Conservation (phyloP, 169 alveolate species). For the Perkinsus olseni region DNA sequence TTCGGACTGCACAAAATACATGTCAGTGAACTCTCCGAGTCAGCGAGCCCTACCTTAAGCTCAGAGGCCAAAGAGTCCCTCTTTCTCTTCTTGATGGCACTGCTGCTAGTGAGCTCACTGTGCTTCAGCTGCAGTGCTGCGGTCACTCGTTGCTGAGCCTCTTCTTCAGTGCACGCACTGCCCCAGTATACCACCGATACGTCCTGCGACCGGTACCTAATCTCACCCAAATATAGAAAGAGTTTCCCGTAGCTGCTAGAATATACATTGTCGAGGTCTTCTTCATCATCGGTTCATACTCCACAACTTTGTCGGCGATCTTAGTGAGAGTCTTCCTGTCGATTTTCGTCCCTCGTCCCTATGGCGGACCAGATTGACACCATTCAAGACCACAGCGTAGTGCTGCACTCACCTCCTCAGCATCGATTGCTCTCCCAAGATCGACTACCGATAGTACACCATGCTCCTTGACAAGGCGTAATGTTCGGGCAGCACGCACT, state of each 20-base stretch:
- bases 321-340: background rate
- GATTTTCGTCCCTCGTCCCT: background rate
- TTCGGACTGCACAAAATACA: background rate
- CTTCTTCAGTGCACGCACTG: background rate
- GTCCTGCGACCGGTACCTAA: background rate
- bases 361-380: background rate
- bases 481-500: background rate
- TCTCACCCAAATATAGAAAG: background rate
- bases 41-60: background rate
- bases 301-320: background rate
- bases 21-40: background rate
- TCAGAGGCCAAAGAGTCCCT: background rate
- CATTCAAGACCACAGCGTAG: background rate
- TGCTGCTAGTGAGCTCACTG: background rate
- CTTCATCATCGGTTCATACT: background rate
- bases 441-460: background rate
- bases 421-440: slow-evolving; percentile 3
- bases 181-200: background rate
- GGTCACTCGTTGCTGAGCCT: background rate
- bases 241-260: background rate
- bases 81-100: background rate
- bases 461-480: background rate
- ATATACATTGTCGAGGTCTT: background rate
- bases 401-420: background rate
- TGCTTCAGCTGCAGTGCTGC: background rate